Conservation (phyloP, 768 basidiomycete species). For the Lactarius vividus region DNA sequence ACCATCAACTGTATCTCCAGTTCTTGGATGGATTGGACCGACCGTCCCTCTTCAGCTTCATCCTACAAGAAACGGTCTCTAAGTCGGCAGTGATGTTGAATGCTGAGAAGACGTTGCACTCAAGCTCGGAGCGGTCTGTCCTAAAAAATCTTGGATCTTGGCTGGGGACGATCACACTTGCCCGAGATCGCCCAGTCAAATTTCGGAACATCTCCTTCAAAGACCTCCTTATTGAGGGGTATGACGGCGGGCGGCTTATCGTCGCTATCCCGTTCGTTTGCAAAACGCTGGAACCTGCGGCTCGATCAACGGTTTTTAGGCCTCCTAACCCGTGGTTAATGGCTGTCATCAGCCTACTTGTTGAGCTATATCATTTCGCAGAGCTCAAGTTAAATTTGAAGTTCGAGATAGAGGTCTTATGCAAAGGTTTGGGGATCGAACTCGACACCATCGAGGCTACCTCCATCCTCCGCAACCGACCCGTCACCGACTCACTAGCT, state of each 20-base stretch:
- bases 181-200: conserved; percentile 87
- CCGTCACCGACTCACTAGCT: conserved; percentile 53
- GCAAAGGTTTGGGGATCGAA: conserved; percentile 87
- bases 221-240: conserved; percentile 94
- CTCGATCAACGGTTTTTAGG: conserved; percentile 87
- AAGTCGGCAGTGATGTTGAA: conserved; percentile 88
- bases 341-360: conserved; percentile 88
- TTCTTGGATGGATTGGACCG: conserved; percentile 84
- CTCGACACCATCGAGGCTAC: conserved; percentile 83
- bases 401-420: conserved; percentile 97
- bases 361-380: conserved; percentile 95
- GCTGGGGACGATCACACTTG: conserved; percentile 92
- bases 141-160: conserved; percentile 95
- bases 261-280: conserved; percentile 98
- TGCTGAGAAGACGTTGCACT: conserved; percentile 84
- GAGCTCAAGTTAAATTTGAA: conserved; percentile 96
- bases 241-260: conserved; percentile 84
- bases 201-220: conserved; percentile 95
- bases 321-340: conserved; percentile 99
- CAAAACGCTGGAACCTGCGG: conserved; percentile 90
- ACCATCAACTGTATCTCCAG: conserved; percentile 91
- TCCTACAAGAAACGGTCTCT: conserved; percentile 90
- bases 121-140: conserved; percentile 77
- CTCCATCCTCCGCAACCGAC: conserved; percentile 75
- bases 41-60: conserved; percentile 62